These are phyloP conservation scores for Lasiodiplodia theobromae DNA, from an alignment of 2,329 filamentous ascomycete genomes.

Conservation along the genomic window DNA sequence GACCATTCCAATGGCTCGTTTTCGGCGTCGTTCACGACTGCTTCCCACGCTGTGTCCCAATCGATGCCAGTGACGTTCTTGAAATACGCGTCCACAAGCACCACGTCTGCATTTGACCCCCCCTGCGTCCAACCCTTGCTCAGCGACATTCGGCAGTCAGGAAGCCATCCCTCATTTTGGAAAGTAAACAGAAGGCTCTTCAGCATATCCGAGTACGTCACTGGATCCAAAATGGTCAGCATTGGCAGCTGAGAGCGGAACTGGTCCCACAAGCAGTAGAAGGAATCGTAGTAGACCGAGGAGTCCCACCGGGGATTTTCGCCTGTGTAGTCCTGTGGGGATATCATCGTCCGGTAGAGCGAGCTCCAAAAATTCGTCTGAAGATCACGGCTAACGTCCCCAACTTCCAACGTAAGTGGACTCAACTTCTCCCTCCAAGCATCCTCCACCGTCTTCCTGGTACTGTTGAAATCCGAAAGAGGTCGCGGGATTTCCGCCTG, in stretches of 20 bases:
- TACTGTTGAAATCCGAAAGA: slow-evolving; percentile 66
- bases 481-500: slow-evolving; percentile 69
- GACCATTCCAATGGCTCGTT: slow-evolving; percentile 50
- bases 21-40: slow-evolving; percentile 48
- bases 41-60: slow-evolving; percentile 47
- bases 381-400: slow-evolving; percentile 45
- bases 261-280: slow-evolving; percentile 68
- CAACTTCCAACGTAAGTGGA: slow-evolving; percentile 47
- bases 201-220: slow-evolving; percentile 70
- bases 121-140: slow-evolving; percentile 79
- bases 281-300: slow-evolving; percentile 55
- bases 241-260: slow-evolving; percentile 66
- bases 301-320: slow-evolving; percentile 56
- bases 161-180: slow-evolving; percentile 73
- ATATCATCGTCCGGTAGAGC: slow-evolving; percentile 54
- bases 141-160: slow-evolving; percentile 79
- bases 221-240: slow-evolving; percentile 71
- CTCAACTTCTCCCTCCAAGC: slow-evolving; percentile 51
- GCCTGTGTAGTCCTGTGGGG: slow-evolving; percentile 56
- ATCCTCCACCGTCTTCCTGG: slow-evolving; percentile 52
- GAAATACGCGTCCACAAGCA: slow-evolving; percentile 73
- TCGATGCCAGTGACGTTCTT: slow-evolving; percentile 65
- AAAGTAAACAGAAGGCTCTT: slow-evolving; percentile 76
- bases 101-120: slow-evolving; percentile 76
- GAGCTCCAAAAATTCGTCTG: slow-evolving; percentile 54